Base-by-base conservation (phyloP, 495 filamentous ascomycete genomes). In the Trichoderma virens region DNA sequence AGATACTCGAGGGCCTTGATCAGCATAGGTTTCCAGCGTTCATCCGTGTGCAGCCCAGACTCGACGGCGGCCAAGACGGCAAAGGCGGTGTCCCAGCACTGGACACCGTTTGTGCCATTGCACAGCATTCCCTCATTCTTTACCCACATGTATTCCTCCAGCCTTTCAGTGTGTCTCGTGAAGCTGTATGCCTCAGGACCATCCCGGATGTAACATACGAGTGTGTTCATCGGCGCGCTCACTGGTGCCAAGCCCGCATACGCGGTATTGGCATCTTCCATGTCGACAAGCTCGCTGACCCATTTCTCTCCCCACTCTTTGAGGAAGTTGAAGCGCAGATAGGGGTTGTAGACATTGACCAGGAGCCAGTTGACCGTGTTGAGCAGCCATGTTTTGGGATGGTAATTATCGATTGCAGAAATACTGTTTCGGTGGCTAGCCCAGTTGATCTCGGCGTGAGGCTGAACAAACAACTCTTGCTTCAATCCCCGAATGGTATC, bases 51-150 rank as follows among this genome's bases (percentile, higher is more conserved):
- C 60, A 97, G 82, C 0, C 91, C 91, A 43, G 90, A 87, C 64
- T 90, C 90, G 64, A 89, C 80, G 32, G 90, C 82, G 9, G 88
- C 86, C 72, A 96, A 92, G 27, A 96, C 91, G 45, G 88, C 75
- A 70, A 97, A 97, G 0, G 90, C 82, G 0, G 94, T 98, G 71
- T 98, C 94, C 94, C 94, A 98, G 51, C 85, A 88, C 75, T 98
- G 94, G 16, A 97, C 92, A 18, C 94, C 94, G 70, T 98, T 97
- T 38, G 94, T 98, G 38, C 94, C 94, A 72, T 97, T 97, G 74
- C 87, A 87, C 23, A 97, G 79, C 90, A 98, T 91, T 30, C 94
- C 94, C 73, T 97, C 94, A 45, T 83, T 66, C 45, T 93, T 96
- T 64, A 98, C 79, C 95, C 95, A 98, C 65, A 98, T 78, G 65